Evolutionary conservation across 179 eudicot genomes (phyloP).

Genomic region (Camellia oleifera): DNA sequence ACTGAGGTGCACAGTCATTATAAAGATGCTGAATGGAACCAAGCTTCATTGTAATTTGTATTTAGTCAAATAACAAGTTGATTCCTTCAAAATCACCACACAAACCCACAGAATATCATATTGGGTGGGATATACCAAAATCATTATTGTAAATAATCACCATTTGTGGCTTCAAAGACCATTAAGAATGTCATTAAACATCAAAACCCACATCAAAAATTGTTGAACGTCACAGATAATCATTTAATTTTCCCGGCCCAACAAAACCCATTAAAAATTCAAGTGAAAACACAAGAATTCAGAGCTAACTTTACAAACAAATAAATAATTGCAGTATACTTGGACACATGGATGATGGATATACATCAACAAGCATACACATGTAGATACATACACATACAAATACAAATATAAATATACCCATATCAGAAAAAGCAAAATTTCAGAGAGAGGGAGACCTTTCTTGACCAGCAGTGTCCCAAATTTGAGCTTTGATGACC

Average conservation of each 20-base stretch:
- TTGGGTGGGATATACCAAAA: background rate
- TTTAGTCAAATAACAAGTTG: too few relatives aligned
- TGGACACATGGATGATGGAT: too few relatives aligned
- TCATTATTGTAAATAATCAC: background rate
- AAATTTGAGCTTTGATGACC: conserved; percentile 76
- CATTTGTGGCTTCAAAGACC: background rate
- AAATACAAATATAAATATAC: background rate
- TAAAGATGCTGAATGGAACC: background rate
- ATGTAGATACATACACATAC: background rate
- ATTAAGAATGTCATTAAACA: background rate
- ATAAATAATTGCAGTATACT: background rate
- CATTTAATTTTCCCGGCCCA: background rate
- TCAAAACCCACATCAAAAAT: background rate
- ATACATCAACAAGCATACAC: background rate
- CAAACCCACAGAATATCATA: background rate
- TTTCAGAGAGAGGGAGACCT: conserved; percentile 27
- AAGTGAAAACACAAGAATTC: background rate
- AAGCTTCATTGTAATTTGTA: too few relatives aligned
- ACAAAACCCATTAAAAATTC: background rate
- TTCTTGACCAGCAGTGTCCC: conserved; percentile 78
- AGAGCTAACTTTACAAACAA: background rate
- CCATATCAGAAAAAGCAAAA: background rate
- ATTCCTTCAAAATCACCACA: too few relatives aligned
- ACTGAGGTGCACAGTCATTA: background rate
- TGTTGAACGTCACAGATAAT: background rate